phyloP scores from a whole-genome alignment of 768 basidiomycete genomes.

The Suillus clintonianus region DNA sequence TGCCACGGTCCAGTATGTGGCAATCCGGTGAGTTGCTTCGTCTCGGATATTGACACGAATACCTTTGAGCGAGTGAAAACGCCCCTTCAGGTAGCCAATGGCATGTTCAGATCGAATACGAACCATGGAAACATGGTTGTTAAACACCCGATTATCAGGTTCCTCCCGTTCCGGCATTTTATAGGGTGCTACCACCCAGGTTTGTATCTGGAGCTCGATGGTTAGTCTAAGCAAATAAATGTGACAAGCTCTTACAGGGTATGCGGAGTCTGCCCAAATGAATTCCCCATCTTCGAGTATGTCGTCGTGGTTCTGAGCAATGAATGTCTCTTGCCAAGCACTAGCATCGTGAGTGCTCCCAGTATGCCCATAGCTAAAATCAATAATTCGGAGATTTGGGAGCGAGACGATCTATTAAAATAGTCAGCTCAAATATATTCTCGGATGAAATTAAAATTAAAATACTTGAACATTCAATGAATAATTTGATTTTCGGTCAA shows the following conservation, averaged over 20 bases:
- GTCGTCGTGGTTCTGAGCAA: conserved; percentile 18
- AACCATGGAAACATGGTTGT: conserved; percentile 35
- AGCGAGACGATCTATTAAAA: conserved; percentile 22
- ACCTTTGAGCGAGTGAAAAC: conserved; percentile 12
- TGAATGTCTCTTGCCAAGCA: conserved; percentile 15
- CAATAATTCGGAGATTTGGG: conserved; percentile 36
- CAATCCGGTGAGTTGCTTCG: no score
- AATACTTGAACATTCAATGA: conserved; percentile 27
- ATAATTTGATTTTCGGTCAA: conserved; percentile 32
- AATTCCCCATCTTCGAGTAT: conserved; percentile 28
- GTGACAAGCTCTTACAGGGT: conserved; percentile 24
- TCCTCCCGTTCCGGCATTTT: background rate
- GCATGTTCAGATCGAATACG: conserved; percentile 39
- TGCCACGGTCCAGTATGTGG: no score
- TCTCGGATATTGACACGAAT: no score
- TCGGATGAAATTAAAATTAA: background rate
- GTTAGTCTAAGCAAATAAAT: background rate
- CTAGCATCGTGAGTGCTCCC: conserved; percentile 38
- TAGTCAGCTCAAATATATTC: conserved; percentile 2
- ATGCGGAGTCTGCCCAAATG: conserved; percentile 42
- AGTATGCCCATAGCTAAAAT: conserved; percentile 35
- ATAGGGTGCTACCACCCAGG: background rate
- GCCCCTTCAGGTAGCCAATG: conserved; percentile 42
- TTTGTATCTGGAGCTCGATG: background rate
- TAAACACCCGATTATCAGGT: conserved; percentile 13